A percentile compares a stretch with the other conserved stretches of the same genome.
Evolutionary conservation across 2,329 filamentous ascomycete species (phyloP).

Genomic region (Teratosphaeria zuluensis): DNA sequence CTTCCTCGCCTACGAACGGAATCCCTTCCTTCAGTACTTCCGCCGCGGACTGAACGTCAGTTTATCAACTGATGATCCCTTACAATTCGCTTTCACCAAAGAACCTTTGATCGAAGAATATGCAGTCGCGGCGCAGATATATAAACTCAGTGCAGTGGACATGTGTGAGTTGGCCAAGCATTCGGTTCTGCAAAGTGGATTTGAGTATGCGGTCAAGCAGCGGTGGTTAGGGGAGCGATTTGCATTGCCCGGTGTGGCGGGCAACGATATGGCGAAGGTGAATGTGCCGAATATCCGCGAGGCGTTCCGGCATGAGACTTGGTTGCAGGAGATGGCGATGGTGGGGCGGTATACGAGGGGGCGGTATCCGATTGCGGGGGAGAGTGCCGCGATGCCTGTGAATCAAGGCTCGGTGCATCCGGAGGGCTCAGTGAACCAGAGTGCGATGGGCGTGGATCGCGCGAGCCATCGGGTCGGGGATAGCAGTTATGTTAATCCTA

Average conservation of each 20-base stretch:
- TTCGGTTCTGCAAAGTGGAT: constrained; percentile 88
- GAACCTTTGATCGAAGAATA: constrained; percentile 98
- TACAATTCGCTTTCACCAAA: constrained; percentile 98
- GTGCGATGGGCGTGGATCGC: neutral
- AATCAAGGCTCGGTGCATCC: neutral
- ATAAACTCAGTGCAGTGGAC: constrained; percentile 91
- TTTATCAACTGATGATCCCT: constrained; percentile 87
- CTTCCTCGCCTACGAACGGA: constrained; percentile 92
- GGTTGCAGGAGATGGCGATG: constrained; percentile 77
- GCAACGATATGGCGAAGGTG: constrained; percentile 90
- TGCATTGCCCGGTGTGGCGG: constrained; percentile 65
- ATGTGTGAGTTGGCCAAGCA: constrained; percentile 98
- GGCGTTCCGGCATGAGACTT: constrained; percentile 78
- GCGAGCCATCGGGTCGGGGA: neutral
- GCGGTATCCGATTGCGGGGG: neutral
- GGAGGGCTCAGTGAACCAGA: neutral
- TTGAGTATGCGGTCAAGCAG: constrained; percentile 79
- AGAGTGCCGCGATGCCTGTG: neutral
- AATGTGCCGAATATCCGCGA: constrained; percentile 92
- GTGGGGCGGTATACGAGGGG: constrained; percentile 33
- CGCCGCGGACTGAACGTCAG: constrained; percentile 90
- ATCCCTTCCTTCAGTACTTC: constrained; percentile 94
- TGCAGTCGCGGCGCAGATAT: constrained; percentile 94
- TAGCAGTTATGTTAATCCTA: neutral
- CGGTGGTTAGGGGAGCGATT: constrained; percentile 81